Base-by-base conservation (phyloP, 345 rosid species). In the Passiflora organensis region DNA sequence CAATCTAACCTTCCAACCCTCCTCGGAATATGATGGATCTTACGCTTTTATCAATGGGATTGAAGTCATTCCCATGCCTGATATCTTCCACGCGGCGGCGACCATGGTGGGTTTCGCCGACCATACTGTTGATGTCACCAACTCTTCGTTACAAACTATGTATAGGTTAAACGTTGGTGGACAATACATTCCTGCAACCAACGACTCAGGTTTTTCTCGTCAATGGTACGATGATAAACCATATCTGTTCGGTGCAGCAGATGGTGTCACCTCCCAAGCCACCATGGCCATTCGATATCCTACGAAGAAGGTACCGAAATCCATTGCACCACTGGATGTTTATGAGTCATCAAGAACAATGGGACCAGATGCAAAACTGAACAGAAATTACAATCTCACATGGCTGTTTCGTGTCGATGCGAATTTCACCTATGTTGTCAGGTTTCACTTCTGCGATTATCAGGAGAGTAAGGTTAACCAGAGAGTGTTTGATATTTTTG, bases 201-300 rank as follows among this genome's bases (percentile, higher is more conserved):
- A 61, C 9, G 72, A 68, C 19, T 68, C 72, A 2, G 67, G 67
- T 14, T 58, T 61, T n/a, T 42, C 62, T n/a, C 51, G 72, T 10
- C 62, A 25, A n/a, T 68, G 72, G 67, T 56, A 61, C 14, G 66
- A 68, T 21, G 72, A 68, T 45, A 24, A 58, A 10, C 72, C 72
- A 5, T 68, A 68, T 51, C 11, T 68, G 43, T 68, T 43, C 21
- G 72, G 72, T 11, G 62, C 62, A 1, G 63, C n/a, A 3, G 17
- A 5, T 25, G 72, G 67, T 18, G 6, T 62, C 9, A 50, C 72
- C 13, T 18, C n/a, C 12, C 39, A 13, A 6, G 58, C 62, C 36
- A 56, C 55, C 60, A 36, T 12, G 5, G 50, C 42, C 8, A 42
- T 68, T 14, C 42, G 55, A 15, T 68, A 61, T 46, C 67, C 72